phyloP scores from a whole-genome alignment of 176 grass and related monocot genomes.

The Carex parvula region DNA sequence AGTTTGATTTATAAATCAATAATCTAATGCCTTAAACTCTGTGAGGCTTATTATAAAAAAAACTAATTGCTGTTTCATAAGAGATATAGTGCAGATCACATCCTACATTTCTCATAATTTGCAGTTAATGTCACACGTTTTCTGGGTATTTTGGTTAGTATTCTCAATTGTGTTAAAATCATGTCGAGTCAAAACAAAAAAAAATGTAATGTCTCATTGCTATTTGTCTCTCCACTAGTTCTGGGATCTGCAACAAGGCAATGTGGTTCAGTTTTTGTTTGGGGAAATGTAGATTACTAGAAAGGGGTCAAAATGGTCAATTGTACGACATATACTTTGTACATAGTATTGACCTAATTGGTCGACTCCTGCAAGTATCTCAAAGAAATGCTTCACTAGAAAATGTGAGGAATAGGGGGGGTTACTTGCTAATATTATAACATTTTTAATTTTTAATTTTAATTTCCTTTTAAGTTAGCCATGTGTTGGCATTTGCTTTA shows the following conservation, averaged over 20 bases:
- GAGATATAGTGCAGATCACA: not conserved
- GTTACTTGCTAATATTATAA: not conserved
- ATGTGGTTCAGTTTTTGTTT: not conserved
- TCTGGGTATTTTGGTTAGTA: not conserved
- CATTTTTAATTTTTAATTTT: not conserved
- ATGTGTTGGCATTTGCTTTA: constrained; percentile 3
- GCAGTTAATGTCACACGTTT: not conserved
- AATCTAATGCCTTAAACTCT: not conserved
- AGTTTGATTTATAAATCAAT: constrained; percentile 2
- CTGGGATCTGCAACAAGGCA: not conserved
- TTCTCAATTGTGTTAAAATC: not conserved
- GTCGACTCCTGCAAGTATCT: not conserved
- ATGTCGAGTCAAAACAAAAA: not conserved
- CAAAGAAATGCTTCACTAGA: not conserved
- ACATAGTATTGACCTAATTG: not conserved
- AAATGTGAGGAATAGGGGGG: not conserved
- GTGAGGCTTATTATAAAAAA: not conserved
- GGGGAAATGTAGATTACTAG: too few relatives aligned
- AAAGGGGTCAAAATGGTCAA: not conserved
- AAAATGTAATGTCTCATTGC: not conserved
- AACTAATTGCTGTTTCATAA: not conserved
- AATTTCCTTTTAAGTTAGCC: constrained; percentile 2
- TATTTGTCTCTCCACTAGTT: not conserved
- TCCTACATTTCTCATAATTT: not conserved
- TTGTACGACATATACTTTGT: not conserved